Conservation (phyloP, 2,329 filamentous ascomycete genomes). For the Trichoderma gracile region DNA sequence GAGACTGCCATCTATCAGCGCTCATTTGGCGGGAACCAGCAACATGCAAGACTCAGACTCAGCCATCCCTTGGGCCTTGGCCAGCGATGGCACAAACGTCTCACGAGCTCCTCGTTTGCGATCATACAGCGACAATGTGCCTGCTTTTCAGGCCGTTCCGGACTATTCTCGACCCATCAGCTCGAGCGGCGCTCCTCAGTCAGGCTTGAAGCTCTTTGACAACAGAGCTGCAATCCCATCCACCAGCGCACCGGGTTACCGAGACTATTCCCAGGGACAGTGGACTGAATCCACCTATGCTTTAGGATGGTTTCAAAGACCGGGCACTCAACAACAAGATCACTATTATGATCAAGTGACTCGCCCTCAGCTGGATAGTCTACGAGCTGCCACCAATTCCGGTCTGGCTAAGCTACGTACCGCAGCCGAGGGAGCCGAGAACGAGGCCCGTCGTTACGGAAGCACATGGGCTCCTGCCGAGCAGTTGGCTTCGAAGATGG, state of each 20-base stretch:
- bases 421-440: neutral
- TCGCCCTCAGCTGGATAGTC: slow-evolving; percentile 9
- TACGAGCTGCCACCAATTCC: neutral
- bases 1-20: slow-evolving; percentile 33
- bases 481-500: neutral
- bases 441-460: neutral
- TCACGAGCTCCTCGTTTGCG: slow-evolving; percentile 31
- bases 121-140: slow-evolving; percentile 31
- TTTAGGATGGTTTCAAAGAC: neutral
- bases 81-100: neutral
- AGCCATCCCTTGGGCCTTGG: neutral
- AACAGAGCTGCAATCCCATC: neutral
- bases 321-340: slow-evolving; percentile 8
- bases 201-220: slow-evolving; percentile 13
- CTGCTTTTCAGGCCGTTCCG: slow-evolving; percentile 24
- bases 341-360: slow-evolving; percentile 16
- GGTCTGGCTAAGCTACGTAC: neutral
- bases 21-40: slow-evolving; percentile 28
- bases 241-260: slow-evolving; percentile 21
- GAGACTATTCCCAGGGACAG: neutral
- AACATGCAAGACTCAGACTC: neutral
- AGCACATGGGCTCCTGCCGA: neutral
- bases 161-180: slow-evolving; percentile 29
- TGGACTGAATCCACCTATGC: neutral
- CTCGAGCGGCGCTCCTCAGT: slow-evolving; percentile 26